Evolutionary conservation across 2,329 filamentous ascomycete species (phyloP).

Genomic region (Fusarium nygamai): DNA sequence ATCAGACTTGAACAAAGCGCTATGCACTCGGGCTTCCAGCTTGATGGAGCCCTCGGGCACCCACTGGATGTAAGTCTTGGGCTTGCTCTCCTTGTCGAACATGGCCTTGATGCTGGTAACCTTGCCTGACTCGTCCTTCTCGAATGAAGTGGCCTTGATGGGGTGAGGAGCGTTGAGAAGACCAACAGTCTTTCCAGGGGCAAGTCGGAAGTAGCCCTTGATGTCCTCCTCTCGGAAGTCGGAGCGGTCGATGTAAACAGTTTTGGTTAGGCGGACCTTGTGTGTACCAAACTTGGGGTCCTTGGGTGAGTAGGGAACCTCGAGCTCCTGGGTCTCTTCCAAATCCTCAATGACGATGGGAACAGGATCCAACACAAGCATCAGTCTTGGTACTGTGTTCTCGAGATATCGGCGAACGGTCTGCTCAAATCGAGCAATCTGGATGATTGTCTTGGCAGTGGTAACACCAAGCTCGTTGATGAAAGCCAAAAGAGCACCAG

Average conservation of each 20-base stretch:
- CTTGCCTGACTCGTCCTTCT: conserved; percentile 71
- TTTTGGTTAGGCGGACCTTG: conserved; percentile 73
- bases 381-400: conserved; percentile 84
- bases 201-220: conserved; percentile 82
- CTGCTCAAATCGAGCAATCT: conserved; percentile 85
- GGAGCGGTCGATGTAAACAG: conserved; percentile 84
- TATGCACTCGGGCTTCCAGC: conserved; percentile 82
- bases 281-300: conserved; percentile 73
- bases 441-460: conserved; percentile 80
- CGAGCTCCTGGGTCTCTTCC: conserved; percentile 65
- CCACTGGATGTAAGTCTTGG: conserved; percentile 93
- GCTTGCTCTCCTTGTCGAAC: conserved; percentile 76
- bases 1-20: conserved; percentile 85
- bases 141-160: conserved; percentile 75
- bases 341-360: conserved; percentile 84
- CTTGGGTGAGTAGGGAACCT: conserved; percentile 85
- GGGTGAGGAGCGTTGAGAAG: conserved; percentile 77
- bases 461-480: conserved; percentile 93
- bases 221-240: conserved; percentile 82
- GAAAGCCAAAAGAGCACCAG: conserved; percentile 88
- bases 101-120: conserved; percentile 71
- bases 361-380: conserved; percentile 88
- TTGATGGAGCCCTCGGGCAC: conserved; percentile 74
- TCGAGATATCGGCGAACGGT: conserved; percentile 88
- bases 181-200: conserved; percentile 80